phyloP scores from a whole-genome alignment of 495 filamentous ascomycete species.

The Letharia columbiana region DNA sequence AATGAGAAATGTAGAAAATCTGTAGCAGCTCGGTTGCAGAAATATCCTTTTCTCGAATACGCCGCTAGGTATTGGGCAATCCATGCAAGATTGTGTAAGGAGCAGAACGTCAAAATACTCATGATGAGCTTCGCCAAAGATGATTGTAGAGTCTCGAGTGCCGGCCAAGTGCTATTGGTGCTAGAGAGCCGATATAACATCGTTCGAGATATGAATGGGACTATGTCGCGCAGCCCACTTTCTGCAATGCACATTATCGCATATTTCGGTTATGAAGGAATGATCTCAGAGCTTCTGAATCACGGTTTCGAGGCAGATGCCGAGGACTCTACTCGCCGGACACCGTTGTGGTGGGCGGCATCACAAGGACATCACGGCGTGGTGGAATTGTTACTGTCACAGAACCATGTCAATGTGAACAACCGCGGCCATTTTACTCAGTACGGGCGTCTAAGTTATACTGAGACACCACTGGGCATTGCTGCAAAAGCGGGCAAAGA shows the following conservation, averaged over 20 bases:
- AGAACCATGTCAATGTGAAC: neutral
- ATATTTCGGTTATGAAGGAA: neutral
- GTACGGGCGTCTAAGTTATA: no score
- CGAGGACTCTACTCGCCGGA: neutral
- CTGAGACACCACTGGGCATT: neutral
- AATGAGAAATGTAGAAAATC: no score
- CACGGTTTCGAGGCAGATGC: neutral
- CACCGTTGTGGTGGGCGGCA: constrained; percentile 3
- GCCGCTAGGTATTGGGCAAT: neutral
- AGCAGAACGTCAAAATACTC: neutral
- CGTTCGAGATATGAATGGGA: neutral
- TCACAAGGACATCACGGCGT: neutral
- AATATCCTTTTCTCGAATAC: neutral
- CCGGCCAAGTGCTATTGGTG: neutral
- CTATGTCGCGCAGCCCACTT: neutral
- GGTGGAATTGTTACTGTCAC: neutral
- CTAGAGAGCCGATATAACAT: accelerated
- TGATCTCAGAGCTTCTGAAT: neutral
- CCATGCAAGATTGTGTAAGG: neutral
- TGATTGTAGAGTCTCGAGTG: neutral
- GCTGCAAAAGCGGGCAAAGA: neutral
- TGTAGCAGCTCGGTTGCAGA: neutral
- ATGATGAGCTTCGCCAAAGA: neutral
- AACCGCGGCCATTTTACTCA: neutral
- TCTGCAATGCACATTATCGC: constrained; percentile 1